These are phyloP conservation scores for Leptographium radiaticola DNA, from an alignment of 2,329 filamentous ascomycete species.

Conservation along the genomic window DNA sequence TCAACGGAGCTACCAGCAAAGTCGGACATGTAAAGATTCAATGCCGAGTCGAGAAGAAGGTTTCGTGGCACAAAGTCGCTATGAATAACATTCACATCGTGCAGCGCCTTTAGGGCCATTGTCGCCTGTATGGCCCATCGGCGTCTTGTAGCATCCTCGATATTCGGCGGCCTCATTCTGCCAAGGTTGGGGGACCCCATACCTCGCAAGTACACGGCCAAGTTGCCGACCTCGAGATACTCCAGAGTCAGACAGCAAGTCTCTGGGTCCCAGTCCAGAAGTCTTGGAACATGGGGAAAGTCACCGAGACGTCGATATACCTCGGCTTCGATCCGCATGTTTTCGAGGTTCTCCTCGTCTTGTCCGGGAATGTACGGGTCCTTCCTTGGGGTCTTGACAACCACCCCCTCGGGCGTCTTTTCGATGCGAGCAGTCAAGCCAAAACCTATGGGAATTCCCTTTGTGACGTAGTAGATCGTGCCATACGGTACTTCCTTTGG, in stretches of 20 bases:
- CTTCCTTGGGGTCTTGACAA: neutral
- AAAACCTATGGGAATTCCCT: neutral
- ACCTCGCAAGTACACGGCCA: too few species aligned
- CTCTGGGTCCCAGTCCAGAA: too few species aligned
- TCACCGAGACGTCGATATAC: too few species aligned
- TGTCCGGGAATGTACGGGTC: neutral
- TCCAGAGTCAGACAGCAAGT: too few species aligned
- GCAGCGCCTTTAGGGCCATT: neutral
- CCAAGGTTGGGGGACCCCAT: too few species aligned
- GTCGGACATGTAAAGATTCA: neutral
- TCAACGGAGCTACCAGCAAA: too few species aligned
- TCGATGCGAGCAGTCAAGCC: conserved; percentile 1
- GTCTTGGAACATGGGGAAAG: too few species aligned
- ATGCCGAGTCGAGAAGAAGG: neutral
- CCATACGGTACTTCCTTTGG: neutral
- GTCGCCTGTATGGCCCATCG: neutral
- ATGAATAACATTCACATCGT: neutral
- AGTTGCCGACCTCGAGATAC: too few species aligned
- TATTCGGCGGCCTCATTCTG: too few species aligned
- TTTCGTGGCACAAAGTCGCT: neutral
- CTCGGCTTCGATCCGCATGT: too few species aligned
- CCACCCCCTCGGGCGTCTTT: neutral
- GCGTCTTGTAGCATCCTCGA: neutral
- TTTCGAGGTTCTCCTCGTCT: neutral
- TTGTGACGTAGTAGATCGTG: neutral